Base-by-base conservation (phyloP, 345 rosid species). In the Gossypium sturtianum region DNA sequence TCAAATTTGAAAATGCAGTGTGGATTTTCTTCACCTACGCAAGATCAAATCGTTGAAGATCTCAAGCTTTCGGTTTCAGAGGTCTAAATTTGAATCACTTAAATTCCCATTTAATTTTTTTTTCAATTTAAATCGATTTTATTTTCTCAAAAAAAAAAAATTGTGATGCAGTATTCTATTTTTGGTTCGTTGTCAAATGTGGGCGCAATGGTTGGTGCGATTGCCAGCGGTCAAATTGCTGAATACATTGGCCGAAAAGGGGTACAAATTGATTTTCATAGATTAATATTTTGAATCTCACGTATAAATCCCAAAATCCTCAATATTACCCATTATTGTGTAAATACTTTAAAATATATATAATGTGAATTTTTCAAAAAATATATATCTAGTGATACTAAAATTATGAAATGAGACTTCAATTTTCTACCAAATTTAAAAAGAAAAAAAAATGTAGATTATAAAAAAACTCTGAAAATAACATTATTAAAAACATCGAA, bases 241-340 rank as follows among this genome's bases (percentile, higher is more conserved):
- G 96, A 90, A 76, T 83, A 90, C 60, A 75, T 90, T 73, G 96
- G 96, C 74, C 80, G 93, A 47, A 90, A 90, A 83, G 96, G 96
- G 90, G 96, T 90, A 86, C 15, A 23, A 58, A 58, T 23, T 59
- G 38, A 23, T 25, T 23, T 59, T 59, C 22, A 23, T 56, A 6
- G 13, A 56, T 56, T 20, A 20, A 20, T 56, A 56, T 9, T 52
- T 52, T 52, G 6, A 1, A 52, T 52, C 57, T 17, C 10, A 17
- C 20, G 20, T n/a, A 52, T 51, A 51, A 52, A 19, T 19, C n/a
- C n/a, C n/a, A 17, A 52, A 51, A 2, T 52, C n/a, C 17, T 52
- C 57, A 52, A 17, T 34, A 34, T 34, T 34, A 34, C 41, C 41
- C 41, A 34, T 34, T 34, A 4, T 4, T 34, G 41, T 34, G 6